Conservation (phyloP, 2,329 filamentous ascomycete species). For the Scopulariopsis brevicaulis region DNA sequence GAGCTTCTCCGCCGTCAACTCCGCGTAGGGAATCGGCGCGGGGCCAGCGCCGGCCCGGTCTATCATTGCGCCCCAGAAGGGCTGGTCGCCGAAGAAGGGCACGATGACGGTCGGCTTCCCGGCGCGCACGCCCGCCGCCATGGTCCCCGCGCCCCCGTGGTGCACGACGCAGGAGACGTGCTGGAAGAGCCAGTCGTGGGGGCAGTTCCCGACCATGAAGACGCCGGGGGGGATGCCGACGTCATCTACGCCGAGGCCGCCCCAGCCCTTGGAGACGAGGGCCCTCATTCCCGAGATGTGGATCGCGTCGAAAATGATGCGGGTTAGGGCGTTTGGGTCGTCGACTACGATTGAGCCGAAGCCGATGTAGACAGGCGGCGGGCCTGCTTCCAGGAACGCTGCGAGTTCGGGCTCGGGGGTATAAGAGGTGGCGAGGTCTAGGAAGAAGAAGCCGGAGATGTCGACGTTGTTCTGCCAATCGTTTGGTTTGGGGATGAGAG, state of each 20-base stretch:
- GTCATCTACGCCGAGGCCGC: conserved; percentile 64
- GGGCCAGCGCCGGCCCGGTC: conserved; percentile 62
- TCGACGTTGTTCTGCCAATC: conserved; percentile 66
- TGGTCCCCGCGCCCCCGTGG: conserved; percentile 81
- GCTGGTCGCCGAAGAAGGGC: conserved; percentile 80
- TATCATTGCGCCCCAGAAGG: conserved; percentile 74
- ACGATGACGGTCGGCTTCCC: conserved; percentile 75
- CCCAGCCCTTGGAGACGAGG: conserved; percentile 81
- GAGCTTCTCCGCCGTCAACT: conserved; percentile 54
- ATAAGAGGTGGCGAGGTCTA: conserved; percentile 55
- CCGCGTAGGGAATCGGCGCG: conserved; percentile 55
- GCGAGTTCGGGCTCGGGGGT: conserved; percentile 54
- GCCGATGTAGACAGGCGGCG: conserved; percentile 69
- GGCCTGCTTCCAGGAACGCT: conserved; percentile 54
- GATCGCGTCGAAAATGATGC: conserved; percentile 62
- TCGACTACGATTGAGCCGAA: conserved; percentile 78
- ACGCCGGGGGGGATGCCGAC: conserved; percentile 62
- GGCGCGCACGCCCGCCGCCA: conserved; percentile 71
- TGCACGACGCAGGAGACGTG: conserved; percentile 74
- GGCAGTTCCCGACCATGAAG: conserved; percentile 75
- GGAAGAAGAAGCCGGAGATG: conserved; percentile 67
- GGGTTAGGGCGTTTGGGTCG: conserved; percentile 59
- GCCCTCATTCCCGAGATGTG: conserved; percentile 58
- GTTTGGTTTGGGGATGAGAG: conserved; percentile 65
- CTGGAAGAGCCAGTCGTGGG: conserved; percentile 83